A percentile compares a stretch with the other conserved stretches of the same genome.
phyloP scores from a whole-genome alignment of 2,329 filamentous ascomycete genomes.

The Cercospora zeae-maydis region DNA sequence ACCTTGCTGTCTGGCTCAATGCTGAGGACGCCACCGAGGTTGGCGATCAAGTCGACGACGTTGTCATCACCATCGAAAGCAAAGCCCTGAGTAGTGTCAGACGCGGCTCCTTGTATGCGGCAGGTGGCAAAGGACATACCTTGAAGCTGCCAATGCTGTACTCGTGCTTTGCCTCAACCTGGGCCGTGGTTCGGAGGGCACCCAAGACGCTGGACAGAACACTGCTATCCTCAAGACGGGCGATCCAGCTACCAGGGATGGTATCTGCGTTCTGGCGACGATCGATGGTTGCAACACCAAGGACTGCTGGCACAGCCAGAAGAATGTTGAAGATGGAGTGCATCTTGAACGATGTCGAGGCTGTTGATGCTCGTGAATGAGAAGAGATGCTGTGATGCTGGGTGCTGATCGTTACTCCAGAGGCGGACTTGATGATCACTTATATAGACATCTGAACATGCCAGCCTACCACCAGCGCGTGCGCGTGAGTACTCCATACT shows the following conservation, averaged over 20 bases:
- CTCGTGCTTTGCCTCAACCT: constrained; percentile 22
- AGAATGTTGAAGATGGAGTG: constrained; percentile 19
- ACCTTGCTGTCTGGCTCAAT: constrained; percentile 42
- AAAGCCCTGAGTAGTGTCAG: constrained; percentile 40
- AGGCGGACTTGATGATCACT: neutral
- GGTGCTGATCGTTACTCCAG: constrained; percentile 2
- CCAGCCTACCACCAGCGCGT: neutral
- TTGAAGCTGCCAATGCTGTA: constrained; percentile 13
- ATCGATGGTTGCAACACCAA: constrained; percentile 22
- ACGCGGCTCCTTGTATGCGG: constrained; percentile 23
- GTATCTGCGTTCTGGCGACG: constrained; percentile 19
- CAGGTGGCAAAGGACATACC: neutral
- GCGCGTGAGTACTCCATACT: neutral
- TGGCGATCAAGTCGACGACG: constrained; percentile 33
- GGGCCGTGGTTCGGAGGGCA: constrained; percentile 14
- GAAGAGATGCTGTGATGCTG: neutral
- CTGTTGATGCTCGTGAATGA: constrained; percentile 1
- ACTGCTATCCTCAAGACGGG: constrained; percentile 18
- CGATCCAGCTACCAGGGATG: constrained; percentile 25
- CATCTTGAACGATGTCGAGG: constrained; percentile 18
- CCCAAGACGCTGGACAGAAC: constrained; percentile 14
- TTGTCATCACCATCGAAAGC: constrained; percentile 37
- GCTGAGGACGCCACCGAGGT: constrained; percentile 35
- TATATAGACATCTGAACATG: constrained; percentile 10
- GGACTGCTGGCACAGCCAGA: constrained; percentile 22